Evolutionary conservation across 2,329 filamentous ascomycete genomes (phyloP), one percentile per base, ranked within the genome.

Genomic region (Phyllosticta citrichinensis): DNA sequence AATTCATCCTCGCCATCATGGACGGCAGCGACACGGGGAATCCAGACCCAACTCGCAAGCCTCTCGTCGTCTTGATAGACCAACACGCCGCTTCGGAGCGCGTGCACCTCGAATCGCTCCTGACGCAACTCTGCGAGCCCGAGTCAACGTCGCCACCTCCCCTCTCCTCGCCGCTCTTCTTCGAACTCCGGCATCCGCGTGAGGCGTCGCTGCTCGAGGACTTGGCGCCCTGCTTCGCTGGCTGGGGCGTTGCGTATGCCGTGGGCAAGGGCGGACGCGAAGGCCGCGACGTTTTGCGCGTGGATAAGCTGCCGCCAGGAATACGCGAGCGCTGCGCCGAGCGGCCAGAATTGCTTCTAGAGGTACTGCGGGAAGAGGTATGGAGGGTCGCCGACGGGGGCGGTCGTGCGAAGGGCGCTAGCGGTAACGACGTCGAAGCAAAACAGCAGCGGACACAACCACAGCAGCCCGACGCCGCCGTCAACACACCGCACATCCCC

Each of bases 1-100:
- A 99, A 71, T 99, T 96, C 69, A 87, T 99, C 17, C 75, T 99
- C 0, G 78, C 85, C 22, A 87, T 83, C 64, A 75, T 89, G 56
- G 70, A 65, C 6, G 52, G 73, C 0, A 57, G 68, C 3, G 62
- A 57, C 40, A 24, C 5, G 22, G 22, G 22, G 2, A 22, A 3
- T n/a, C 27, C 10, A 22, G 52, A 47, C 40, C 14, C 17, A n/a
- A n/a, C 40, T n/a, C 2, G 40, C 55, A 70, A 56, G 25, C 64
- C 70, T 2, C 66, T 85, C 1, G 75, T 97, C 4, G 80, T 96
- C 0, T 78, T 97, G 50, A 81, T 97, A 5, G 94, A 99, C 68
- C 94, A 99, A 69, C 94, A 99, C 70, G 94, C 94, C 0, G 94
- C 92, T 2, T 93, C 97, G 70, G 94, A 99, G 75, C 83, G 94